Conservation (phyloP, 2,329 filamentous ascomycete species). For the Apiospora phragmitis region DNA sequence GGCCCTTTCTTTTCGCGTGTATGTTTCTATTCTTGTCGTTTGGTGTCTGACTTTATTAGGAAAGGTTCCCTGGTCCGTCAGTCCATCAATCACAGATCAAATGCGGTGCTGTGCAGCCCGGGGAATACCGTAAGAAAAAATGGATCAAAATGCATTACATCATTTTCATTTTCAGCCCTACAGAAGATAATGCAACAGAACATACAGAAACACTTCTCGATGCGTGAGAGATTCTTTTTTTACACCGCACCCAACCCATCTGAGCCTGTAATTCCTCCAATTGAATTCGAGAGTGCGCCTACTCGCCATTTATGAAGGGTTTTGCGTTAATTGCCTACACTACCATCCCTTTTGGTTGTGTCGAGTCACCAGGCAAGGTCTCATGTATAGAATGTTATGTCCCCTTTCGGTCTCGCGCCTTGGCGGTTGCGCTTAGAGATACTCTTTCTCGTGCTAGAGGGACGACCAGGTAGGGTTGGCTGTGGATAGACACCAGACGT, state of each 20-base stretch:
- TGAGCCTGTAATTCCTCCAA: not conserved
- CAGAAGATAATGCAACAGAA: conserved; percentile 2
- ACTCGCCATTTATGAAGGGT: not conserved
- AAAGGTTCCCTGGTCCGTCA: not conserved
- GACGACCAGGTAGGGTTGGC: too few relatives aligned
- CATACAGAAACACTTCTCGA: not conserved
- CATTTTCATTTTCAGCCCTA: conserved; percentile 7
- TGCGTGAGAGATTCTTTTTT: not conserved
- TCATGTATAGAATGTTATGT: not conserved
- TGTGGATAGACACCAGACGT: too few relatives aligned
- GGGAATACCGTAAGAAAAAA: not conserved
- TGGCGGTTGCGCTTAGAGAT: not conserved
- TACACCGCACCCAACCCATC: not conserved
- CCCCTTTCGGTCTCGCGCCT: not conserved
- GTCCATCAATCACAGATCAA: not conserved
- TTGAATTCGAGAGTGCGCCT: not conserved
- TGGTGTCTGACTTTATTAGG: not conserved
- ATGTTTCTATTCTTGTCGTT: conserved; percentile 1
- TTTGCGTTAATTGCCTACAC: not conserved
- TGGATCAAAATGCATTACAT: not conserved
- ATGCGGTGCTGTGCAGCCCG: not conserved
- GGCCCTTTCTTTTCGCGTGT: not conserved
- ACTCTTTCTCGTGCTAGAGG: not conserved
- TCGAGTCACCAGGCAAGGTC: not conserved
- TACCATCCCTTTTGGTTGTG: not conserved